phyloP scores from a whole-genome alignment of 805 yeast genomes.

The Metschnikowia orientalis region DNA sequence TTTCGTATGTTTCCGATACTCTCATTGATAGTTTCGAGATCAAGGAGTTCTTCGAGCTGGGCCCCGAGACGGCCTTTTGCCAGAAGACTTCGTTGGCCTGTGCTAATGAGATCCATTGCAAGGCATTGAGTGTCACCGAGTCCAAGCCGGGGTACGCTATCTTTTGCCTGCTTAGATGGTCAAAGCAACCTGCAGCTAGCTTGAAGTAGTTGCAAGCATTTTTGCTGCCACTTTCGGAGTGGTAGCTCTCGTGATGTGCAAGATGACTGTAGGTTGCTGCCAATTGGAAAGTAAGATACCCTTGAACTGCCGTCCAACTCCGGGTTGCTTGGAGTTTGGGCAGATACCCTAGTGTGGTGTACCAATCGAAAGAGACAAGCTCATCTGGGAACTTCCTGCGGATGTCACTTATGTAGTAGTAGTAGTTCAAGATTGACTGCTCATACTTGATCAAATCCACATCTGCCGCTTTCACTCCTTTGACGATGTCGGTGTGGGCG shows the following conservation, averaged over 20 bases:
- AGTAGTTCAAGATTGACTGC: conserved; percentile 42
- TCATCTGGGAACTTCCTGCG: conserved; percentile 61
- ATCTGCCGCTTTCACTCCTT: conserved; percentile 27
- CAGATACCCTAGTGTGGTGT: conserved; percentile 46
- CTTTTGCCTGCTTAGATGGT: conserved; percentile 22
- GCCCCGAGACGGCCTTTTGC: conserved; percentile 56
- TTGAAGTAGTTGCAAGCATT: conserved; percentile 63
- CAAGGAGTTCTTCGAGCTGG: conserved; percentile 51
- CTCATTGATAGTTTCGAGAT: conserved; percentile 64
- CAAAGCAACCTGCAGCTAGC: conserved; percentile 65
- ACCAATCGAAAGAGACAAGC: conserved; percentile 65
- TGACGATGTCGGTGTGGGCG: conserved; percentile 41
- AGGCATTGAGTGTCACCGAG: conserved; percentile 43
- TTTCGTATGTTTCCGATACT: conserved; percentile 52
- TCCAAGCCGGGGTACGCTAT: conserved; percentile 44
- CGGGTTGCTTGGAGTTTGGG: conserved; percentile 5
- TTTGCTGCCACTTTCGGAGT: conserved; percentile 53
- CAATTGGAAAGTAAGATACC: conserved; percentile 63
- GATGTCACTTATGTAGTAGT: conserved; percentile 40
- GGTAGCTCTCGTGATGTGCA: conserved; percentile 45
- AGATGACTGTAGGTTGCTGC: conserved; percentile 59
- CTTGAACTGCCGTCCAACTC: conserved; percentile 41
- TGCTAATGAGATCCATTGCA: conserved; percentile 58
- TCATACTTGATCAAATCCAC: conserved; percentile 15
- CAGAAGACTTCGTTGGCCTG: conserved; percentile 88